phyloP scores from a whole-genome alignment of 768 basidiomycete species.

The Tricholoma bakamatsutake region DNA sequence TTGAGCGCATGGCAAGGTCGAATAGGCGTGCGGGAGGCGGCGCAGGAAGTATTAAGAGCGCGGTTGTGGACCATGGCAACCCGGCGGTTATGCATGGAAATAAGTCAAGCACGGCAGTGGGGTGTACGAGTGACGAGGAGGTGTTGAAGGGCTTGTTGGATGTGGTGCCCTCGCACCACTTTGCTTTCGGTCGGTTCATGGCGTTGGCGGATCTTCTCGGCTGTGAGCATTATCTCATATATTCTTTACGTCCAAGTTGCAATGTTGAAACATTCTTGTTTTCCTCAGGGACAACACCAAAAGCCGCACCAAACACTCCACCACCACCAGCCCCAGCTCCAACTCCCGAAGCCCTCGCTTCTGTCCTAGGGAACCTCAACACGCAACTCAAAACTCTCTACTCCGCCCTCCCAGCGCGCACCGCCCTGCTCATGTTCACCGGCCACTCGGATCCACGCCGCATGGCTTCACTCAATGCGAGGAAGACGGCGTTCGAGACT shows the following conservation, averaged over 20 bases:
- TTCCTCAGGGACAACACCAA: conserved; percentile 56
- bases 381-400: conserved; percentile 57
- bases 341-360: conserved; percentile 26
- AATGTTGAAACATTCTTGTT: not conserved
- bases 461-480: conserved; percentile 68
- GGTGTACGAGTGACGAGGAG: conserved; percentile 74
- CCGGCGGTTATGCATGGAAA: conserved; percentile 79
- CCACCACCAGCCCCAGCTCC: conserved; percentile 25
- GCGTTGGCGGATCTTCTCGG: conserved; percentile 74
- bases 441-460: conserved; percentile 84
- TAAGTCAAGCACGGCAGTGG: conserved; percentile 72
- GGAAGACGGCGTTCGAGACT: conserved; percentile 68
- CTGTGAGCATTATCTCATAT: conserved; percentile 46
- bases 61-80: conserved; percentile 84
- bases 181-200: conserved; percentile 81
- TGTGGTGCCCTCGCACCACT: conserved; percentile 60
- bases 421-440: conserved; percentile 80
- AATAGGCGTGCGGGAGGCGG: conserved; percentile 29
- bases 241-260: not conserved
- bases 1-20: conserved; percentile 73
- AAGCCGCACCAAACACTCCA: conserved; percentile 34
- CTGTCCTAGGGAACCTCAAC: conserved; percentile 50
- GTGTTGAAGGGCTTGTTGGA: conserved; percentile 65
- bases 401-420: conserved; percentile 64
- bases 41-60: conserved; percentile 42